These are phyloP conservation scores for Aschersonia sp. DNA, from an alignment of 2,329 filamentous ascomycete genomes.

Conservation along the genomic window DNA sequence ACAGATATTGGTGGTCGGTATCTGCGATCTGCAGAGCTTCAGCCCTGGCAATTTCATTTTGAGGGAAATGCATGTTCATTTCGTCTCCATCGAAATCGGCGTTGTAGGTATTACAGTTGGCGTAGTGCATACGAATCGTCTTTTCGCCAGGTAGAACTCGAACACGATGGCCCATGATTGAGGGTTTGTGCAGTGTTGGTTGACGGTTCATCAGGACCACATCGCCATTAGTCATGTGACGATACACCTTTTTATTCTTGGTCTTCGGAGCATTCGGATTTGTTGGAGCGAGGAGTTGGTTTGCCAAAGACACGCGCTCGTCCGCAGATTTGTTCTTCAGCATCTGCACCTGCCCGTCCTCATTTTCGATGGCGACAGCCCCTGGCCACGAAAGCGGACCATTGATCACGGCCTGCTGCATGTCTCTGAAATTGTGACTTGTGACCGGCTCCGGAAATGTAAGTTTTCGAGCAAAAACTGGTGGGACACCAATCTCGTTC, in stretches of 20 bases:
- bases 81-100: conserved; percentile 98
- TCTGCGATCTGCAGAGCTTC: conserved; percentile 90
- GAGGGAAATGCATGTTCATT: conserved; percentile 99
- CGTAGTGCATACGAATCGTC: conserved; percentile 98
- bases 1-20: conserved; percentile 94
- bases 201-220: conserved; percentile 98
- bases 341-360: conserved; percentile 82
- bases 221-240: conserved; percentile 85
- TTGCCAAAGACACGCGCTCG: conserved; percentile 78
- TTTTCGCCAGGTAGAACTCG: conserved; percentile 87
- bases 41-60: conserved; percentile 85
- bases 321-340: conserved; percentile 77
- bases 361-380: conserved; percentile 86
- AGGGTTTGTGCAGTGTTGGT: conserved; percentile 93
- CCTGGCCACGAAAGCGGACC: conserved; percentile 89
- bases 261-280: conserved; percentile 55
- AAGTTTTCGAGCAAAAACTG: conserved; percentile 92
- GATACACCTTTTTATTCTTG: conserved; percentile 89
- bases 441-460: conserved; percentile 97
- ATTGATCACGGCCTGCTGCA: conserved; percentile 93
- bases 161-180: conserved; percentile 95
- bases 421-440: conserved; percentile 88
- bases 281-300: conserved; percentile 79
- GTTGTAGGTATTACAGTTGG: conserved; percentile 98
- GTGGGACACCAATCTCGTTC: conserved; percentile 94